Conservation (phyloP, 2,329 filamentous ascomycete genomes). For the Coniella lustricola region DNA sequence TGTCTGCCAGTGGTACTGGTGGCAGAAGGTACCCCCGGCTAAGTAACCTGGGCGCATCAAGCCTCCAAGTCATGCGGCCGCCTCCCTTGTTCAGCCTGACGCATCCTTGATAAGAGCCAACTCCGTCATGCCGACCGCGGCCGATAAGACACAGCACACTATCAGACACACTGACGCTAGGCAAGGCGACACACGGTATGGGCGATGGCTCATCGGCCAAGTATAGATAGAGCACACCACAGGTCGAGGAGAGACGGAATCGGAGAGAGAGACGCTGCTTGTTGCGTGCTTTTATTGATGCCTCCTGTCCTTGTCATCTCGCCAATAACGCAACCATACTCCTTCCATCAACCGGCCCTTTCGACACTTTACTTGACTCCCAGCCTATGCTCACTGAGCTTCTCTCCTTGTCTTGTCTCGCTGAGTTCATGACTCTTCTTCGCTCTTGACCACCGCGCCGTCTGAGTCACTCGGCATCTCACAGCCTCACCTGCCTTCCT, state of each 20-base stretch:
- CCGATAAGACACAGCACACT: neutral
- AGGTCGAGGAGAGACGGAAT: no score
- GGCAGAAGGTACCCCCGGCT: no score
- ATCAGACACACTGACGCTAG: neutral
- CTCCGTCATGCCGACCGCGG: slow-evolving; percentile 1
- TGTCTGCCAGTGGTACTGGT: no score
- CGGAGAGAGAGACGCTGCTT: neutral
- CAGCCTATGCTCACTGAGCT: no score
- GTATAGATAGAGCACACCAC: no score
- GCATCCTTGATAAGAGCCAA: slow-evolving; percentile 1
- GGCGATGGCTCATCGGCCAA: no score
- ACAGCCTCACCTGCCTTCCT: slow-evolving; percentile 7
- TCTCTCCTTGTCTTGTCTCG: no score
- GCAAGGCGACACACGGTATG: neutral
- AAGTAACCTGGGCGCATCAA: neutral
- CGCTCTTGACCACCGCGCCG: slow-evolving; percentile 11
- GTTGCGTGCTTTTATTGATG: neutral
- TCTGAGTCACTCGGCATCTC: slow-evolving; percentile 16
- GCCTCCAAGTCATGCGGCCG: no score
- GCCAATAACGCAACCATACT: slow-evolving; percentile 6
- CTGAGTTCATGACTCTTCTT: slow-evolving; percentile 10
- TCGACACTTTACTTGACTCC: slow-evolving; percentile 11
- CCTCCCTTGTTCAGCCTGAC: neutral
- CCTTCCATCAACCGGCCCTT: slow-evolving; percentile 1
- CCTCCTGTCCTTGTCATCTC: neutral